Percentiles rank a stretch among this genome's conserved stretches.
These are phyloP conservation scores for Emydomyces testavorans DNA, from an alignment of 2,329 filamentous ascomycete genomes.

Conservation along the genomic window DNA sequence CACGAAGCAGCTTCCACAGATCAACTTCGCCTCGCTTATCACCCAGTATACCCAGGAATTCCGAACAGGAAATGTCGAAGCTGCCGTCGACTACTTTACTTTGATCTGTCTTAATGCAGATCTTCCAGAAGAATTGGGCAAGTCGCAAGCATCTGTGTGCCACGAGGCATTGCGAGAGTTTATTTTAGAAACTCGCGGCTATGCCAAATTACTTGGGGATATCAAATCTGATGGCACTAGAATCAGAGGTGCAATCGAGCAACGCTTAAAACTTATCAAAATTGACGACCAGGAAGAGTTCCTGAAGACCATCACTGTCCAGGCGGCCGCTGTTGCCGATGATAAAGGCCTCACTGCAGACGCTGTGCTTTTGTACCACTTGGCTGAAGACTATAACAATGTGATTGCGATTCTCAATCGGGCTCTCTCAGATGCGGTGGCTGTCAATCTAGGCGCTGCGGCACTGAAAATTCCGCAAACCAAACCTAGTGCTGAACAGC, in stretches of 20 bases:
- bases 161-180: slow-evolving; percentile 88
- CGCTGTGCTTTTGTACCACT: slow-evolving; percentile 84
- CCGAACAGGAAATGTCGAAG: slow-evolving; percentile 75
- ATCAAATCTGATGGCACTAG: slow-evolving; percentile 75
- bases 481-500: slow-evolving; percentile 50
- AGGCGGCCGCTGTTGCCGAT: slow-evolving; percentile 84
- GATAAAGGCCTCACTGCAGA: slow-evolving; percentile 90
- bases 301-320: slow-evolving; percentile 79
- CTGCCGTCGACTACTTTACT: slow-evolving; percentile 84
- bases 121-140: slow-evolving; percentile 59
- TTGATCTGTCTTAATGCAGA: slow-evolving; percentile 88
- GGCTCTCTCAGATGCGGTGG: slow-evolving; percentile 77
- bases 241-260: slow-evolving; percentile 76
- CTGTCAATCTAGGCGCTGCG: slow-evolving; percentile 63
- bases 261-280: slow-evolving; percentile 69
- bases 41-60: slow-evolving; percentile 96
- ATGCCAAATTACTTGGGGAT: slow-evolving; percentile 85
- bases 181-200: slow-evolving; percentile 92
- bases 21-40: slow-evolving; percentile 88
- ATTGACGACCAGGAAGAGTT: slow-evolving; percentile 72
- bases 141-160: slow-evolving; percentile 68
- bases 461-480: slow-evolving; percentile 67
- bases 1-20: slow-evolving; percentile 52
- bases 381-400: slow-evolving; percentile 88
- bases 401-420: slow-evolving; percentile 86